Conservation (phyloP, 2,329 filamentous ascomycete species). For the Cryphonectria naterciae region DNA sequence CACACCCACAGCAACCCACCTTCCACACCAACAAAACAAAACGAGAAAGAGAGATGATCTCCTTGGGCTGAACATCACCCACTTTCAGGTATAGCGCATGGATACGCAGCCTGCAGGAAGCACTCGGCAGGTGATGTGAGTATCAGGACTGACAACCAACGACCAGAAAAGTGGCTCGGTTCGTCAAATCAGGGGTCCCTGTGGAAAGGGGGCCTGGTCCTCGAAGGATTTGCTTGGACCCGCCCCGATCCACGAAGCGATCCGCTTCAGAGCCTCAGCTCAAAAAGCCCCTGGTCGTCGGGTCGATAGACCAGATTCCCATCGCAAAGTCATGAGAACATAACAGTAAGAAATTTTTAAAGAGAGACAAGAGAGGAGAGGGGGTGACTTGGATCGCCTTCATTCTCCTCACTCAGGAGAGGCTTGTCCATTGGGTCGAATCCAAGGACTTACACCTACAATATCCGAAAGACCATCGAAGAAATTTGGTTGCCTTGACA, state of each 20-base stretch:
- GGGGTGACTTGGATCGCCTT: neutral
- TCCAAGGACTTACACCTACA: neutral
- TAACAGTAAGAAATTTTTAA: neutral
- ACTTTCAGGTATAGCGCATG: neutral
- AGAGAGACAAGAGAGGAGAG: neutral
- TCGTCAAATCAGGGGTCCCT: neutral
- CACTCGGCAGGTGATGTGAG: neutral
- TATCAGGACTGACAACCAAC: neutral
- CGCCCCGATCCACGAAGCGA: neutral
- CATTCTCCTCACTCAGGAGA: neutral
- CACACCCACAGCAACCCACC: neutral
- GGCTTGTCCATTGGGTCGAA: neutral
- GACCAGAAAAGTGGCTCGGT: neutral
- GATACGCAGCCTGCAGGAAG: neutral
- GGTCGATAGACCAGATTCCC: neutral
- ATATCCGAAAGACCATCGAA: neutral
- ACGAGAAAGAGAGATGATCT: neutral
- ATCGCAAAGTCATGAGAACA: neutral
- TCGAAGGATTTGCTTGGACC: neutral
- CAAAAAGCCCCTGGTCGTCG: neutral
- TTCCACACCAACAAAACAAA: neutral
- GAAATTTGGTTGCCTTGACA: neutral
- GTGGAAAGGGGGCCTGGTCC: neutral
- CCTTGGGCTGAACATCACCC: neutral
- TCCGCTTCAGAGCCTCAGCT: slow-evolving; percentile 14